Conservation (phyloP, 1,284 basidiomycete genomes). For the Pisolithus thermaeus region DNA sequence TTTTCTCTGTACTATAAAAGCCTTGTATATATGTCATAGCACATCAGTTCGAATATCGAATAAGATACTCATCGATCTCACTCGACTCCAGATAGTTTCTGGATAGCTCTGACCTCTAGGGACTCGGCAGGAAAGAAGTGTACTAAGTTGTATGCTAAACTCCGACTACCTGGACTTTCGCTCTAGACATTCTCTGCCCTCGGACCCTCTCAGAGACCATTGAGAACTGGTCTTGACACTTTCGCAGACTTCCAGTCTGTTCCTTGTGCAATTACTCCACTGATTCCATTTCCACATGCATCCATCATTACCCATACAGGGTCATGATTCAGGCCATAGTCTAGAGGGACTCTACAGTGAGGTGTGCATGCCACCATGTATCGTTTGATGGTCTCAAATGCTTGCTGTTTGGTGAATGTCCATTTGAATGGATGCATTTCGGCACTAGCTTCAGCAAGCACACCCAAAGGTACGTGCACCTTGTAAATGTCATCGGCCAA, state of each 20-base stretch:
- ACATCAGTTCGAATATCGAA: too few species aligned
- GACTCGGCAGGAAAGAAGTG: too few species aligned
- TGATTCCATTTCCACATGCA: constrained; percentile 32
- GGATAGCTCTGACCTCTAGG: too few species aligned
- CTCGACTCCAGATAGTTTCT: too few species aligned
- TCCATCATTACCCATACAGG: constrained; percentile 41
- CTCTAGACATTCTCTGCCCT: too few species aligned
- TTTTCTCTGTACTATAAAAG: too few species aligned
- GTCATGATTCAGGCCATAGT: constrained; percentile 15
- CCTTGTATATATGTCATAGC: too few species aligned
- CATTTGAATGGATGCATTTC: constrained; percentile 24
- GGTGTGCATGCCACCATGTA: constrained; percentile 12
- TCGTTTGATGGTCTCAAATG: constrained; percentile 33
- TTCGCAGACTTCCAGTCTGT: constrained; percentile 29
- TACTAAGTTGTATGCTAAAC: too few species aligned
- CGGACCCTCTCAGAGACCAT: too few species aligned
- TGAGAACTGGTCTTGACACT: too few species aligned
- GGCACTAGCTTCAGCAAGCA: constrained; percentile 23
- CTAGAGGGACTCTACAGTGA: constrained; percentile 20
- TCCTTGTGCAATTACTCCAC: constrained; percentile 35
- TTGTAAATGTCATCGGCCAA: constrained; percentile 24
- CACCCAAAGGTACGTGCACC: constrained; percentile 27
- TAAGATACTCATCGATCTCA: too few species aligned
- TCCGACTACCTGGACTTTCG: too few species aligned
- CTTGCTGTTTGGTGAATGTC: constrained; percentile 27